phyloP scores from a whole-genome alignment of 371 early-diverging fungal genomes.

The Lichtheimia corymbifera region DNA sequence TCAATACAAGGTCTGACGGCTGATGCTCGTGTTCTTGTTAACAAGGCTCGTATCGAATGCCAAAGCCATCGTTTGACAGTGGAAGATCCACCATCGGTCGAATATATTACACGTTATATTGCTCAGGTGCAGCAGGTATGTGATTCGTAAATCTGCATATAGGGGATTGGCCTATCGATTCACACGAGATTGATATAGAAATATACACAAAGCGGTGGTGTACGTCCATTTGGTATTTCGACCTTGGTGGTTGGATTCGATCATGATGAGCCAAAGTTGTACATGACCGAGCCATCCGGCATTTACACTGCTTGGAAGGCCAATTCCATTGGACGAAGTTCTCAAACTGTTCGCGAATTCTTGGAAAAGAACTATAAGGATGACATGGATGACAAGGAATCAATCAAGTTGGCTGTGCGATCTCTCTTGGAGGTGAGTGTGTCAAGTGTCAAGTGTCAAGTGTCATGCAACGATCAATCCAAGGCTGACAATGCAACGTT shows the following conservation, averaged over 20 bases:
- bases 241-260: constrained; percentile 96
- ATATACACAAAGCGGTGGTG: constrained; percentile 99
- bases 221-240: constrained; percentile 99
- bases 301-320: constrained; percentile 99
- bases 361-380: constrained; percentile 96
- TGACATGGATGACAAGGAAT: constrained; percentile 76
- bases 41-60: constrained; percentile 97
- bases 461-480: neutral
- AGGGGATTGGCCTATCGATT: neutral
- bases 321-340: constrained; percentile 94
- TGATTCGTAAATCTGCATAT: constrained; percentile 1
- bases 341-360: constrained; percentile 96
- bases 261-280: constrained; percentile 88
- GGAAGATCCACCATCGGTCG: constrained; percentile 97
- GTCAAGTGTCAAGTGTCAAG: too few relatives aligned
- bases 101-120: constrained; percentile 98
- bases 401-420: constrained; percentile 90
- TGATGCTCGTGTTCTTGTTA: constrained; percentile 95
- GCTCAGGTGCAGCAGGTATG: constrained; percentile 95
- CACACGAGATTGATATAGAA: constrained; percentile 55
- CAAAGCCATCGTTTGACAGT: constrained; percentile 96
- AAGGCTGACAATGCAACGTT: neutral
- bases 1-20: constrained; percentile 83
- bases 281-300: constrained; percentile 99
- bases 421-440: constrained; percentile 82